phyloP scores from a whole-genome alignment of 176 grass and related monocot species.

The Poa pratensis region DNA sequence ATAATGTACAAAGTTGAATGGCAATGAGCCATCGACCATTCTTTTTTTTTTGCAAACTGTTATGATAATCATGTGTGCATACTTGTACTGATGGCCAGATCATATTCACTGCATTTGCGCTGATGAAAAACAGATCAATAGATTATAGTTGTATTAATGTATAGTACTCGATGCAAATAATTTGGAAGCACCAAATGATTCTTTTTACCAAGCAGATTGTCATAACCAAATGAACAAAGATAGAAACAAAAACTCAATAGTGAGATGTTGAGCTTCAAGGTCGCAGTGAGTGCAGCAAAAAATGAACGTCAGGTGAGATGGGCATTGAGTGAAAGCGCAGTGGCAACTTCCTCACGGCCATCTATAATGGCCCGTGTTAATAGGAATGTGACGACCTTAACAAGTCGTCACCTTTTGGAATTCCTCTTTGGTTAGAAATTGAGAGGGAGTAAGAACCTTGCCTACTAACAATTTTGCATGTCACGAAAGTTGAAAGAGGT shows the following conservation, averaged over 20 bases:
- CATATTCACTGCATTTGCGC: neutral
- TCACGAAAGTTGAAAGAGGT: neutral
- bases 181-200: neutral
- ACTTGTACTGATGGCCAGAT: neutral
- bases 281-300: neutral
- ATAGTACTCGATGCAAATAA: neutral
- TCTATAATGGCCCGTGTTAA: neutral
- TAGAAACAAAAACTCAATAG: neutral
- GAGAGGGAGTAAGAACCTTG: neutral
- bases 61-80: too few species aligned
- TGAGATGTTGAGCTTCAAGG: neutral
- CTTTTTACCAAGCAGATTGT: neutral
- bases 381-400: neutral
- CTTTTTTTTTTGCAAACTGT: neutral
- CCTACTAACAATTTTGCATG: neutral
- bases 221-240: neutral
- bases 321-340: neutral
- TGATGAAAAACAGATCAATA: neutral
- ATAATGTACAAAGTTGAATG: neutral
- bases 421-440: neutral
- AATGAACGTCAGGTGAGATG: neutral
- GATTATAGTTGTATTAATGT: neutral
- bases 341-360: neutral
- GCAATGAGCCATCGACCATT: neutral
- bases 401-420: neutral